Evolutionary conservation across 805 yeast species (phyloP).

Genomic region (Osmozyma mogii): DNA sequence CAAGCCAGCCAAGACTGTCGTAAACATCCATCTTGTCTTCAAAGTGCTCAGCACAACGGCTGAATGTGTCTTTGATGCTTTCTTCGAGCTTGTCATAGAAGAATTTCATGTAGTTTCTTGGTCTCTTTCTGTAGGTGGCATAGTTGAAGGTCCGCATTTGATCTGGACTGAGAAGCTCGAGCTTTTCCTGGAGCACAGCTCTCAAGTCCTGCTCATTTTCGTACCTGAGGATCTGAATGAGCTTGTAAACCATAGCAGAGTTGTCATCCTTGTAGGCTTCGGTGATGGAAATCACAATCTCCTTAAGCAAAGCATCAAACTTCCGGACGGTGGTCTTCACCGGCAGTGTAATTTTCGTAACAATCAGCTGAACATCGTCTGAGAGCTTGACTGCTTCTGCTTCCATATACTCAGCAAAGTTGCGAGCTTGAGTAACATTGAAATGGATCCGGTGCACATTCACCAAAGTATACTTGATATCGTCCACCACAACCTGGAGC

Average conservation of each 20-base stretch:
- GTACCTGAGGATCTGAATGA: constrained; percentile 68
- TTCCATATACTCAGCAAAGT: constrained; percentile 68
- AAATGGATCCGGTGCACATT: constrained; percentile 63
- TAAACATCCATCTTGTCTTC: constrained; percentile 49
- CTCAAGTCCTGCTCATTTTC: constrained; percentile 77
- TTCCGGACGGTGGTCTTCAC: constrained; percentile 37
- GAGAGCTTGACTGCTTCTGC: constrained; percentile 40
- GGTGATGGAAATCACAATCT: constrained; percentile 59
- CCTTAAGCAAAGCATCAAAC: constrained; percentile 58
- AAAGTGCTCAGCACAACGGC: constrained; percentile 52
- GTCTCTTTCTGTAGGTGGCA: constrained; percentile 22
- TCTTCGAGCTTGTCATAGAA: constrained; percentile 52
- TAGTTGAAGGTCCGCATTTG: constrained; percentile 18
- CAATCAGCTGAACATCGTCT: constrained; percentile 62
- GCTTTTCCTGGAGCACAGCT: constrained; percentile 22
- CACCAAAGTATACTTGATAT: constrained; percentile 38
- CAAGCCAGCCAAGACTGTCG: constrained; percentile 74
- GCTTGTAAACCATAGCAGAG: constrained; percentile 55
- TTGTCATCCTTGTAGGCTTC: constrained; percentile 71
- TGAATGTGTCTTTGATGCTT: constrained; percentile 60
- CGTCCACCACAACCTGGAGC: constrained; percentile 22
- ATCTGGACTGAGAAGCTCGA: constrained; percentile 16
- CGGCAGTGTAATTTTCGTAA: constrained; percentile 47
- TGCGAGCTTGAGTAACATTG: constrained; percentile 60
- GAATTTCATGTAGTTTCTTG: constrained; percentile 54